Percentiles rank a stretch among this genome's conserved stretches.
Conservation (phyloP, 768 basidiomycete species). For the Pisolithus orientalis region DNA sequence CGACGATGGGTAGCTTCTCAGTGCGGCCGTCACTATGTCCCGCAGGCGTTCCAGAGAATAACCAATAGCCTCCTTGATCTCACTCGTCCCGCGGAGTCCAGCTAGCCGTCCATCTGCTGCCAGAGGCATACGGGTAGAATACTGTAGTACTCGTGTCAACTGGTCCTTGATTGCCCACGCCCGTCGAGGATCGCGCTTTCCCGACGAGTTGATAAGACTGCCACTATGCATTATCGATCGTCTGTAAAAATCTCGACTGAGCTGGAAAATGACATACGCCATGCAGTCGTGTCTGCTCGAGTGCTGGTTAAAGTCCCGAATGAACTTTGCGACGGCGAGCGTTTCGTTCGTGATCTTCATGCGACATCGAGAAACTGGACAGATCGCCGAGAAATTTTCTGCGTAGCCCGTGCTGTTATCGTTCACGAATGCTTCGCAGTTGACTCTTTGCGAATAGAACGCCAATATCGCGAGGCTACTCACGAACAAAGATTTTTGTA, state of each 20-base stretch:
- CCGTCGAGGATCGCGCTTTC: slow-evolving; percentile 19
- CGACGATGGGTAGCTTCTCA: slow-evolving; percentile 12
- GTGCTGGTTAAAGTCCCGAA: slow-evolving; percentile 29
- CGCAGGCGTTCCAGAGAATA: slow-evolving; percentile 20
- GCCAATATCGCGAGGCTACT: slow-evolving; percentile 9
- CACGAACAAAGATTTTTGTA: slow-evolving; percentile 23
- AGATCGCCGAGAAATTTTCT: slow-evolving; percentile 35
- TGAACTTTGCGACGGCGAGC: slow-evolving; percentile 39
- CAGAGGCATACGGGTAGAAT: slow-evolving; percentile 5
- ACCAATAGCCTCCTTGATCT: slow-evolving; percentile 19
- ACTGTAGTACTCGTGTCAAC: slow-evolving; percentile 16
- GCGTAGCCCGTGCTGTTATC: slow-evolving; percentile 41
- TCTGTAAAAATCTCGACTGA: not conserved
- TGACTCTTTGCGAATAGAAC: not conserved
- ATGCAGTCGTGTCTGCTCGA: slow-evolving; percentile 20
- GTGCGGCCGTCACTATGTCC: slow-evolving; percentile 13
- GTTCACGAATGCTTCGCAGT: slow-evolving; percentile 35
- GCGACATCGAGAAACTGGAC: slow-evolving; percentile 33
- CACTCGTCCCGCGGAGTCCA: slow-evolving; percentile 18
- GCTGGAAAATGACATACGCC: slow-evolving; percentile 25
- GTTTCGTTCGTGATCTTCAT: slow-evolving; percentile 36
- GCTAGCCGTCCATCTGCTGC: slow-evolving; percentile 15
- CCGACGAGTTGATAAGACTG: slow-evolving; percentile 26
- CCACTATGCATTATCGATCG: slow-evolving; percentile 20
- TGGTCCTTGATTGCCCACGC: slow-evolving; percentile 26